Evolutionary conservation across 164 flowering plant genomes (phyloP), one percentile per base, ranked within the genome.

Genomic region (Litsea cubeba): DNA sequence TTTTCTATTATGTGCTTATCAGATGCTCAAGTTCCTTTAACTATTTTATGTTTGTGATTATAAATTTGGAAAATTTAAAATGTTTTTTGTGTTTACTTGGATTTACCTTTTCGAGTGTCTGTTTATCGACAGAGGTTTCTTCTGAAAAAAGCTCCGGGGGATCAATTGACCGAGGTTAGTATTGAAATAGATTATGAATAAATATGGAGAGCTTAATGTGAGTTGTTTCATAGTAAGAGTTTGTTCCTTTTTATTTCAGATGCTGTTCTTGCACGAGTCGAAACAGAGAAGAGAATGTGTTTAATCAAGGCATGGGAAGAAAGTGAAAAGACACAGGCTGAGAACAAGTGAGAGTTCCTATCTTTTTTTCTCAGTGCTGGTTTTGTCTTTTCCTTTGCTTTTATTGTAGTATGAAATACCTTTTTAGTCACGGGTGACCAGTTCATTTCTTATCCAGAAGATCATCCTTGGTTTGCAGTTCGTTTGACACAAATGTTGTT

Each of bases 231-330:
- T 60, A 20, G 5, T 32, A 17, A 23, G n/a, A 25, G 23, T 26
- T 46, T 49, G 57, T 35, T 30, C 1, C 35, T 20, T 26, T n/a
- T 30, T 70, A 58, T 46, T 74, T 71, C 81, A 95, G 99, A 95
- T 87, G 71, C 86, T 70, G 91, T 86, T 60, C 91, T 92, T 68
- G 86, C 96, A 18, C 82, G 83, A 51, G 75, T 93, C 77, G 93
- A 86, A 76, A 81, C 85, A 22, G 96, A 91, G 71, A 95, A 92
- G 84, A 91, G 81, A 76, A 12, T 82, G 79, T 89, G 97, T 40
- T 87, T 87, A 51, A 82, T 95, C 84, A 89, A 79, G 77, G 99
- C 99, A 62, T 93, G 99, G 99, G 98, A 92, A 81, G 99, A 95
- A 8, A 87, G 79, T 64, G 98, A 93, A 78, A 93, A 93, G 76